Base-by-base conservation (phyloP, 441 rosid species). In the Erodium texanum region DNA sequence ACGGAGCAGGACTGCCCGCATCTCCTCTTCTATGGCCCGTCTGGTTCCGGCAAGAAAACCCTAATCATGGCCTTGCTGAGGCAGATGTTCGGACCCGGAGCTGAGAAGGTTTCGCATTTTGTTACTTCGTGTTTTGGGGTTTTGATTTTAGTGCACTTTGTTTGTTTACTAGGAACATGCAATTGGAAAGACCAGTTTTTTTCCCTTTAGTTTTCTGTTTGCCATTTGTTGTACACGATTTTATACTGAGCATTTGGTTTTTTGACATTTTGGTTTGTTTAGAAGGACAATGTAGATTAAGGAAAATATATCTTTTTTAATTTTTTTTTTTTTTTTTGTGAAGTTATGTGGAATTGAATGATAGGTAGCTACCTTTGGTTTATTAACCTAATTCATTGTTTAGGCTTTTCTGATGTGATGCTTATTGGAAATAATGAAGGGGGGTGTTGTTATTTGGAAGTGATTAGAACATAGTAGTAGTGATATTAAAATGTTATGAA, bases 1-100 rank as follows among this genome's bases (percentile, higher is more conserved):
- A 45, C 85, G 11, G 95, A 93, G 75, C 99, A 93, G 67, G 97
- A 93, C 74, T 93, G 96, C 64, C 99, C 96, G 1, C 99, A 93
- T 75, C 79, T 93, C 79, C 96, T 93, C 62, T 91, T 93, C 85
- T 91, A 88, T 80, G 99, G 99, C 3, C 96, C 99, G 4, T 81
- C 93, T 45, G 99, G 99, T 34, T 87, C 92, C 43, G 99, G 99
- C 80, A 93, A 93, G 85, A 93, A 93, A 91, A 93, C 97, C 87
- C 93, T 93, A 81, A 83, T 93, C 71, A 87, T 87, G 89, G 96
- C 93, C 29, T 86, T 93, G 68, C 86, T 91, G 67, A 84, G 90
- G 54, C 93, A 93, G 79, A 83, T 93, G 22, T 91, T 84, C 56
- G 99, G 99, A 34, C 75, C 88, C 61, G 81, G 89, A 59, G 92